Percentiles rank a stretch among this genome's conserved stretches.
Evolutionary conservation across 805 yeast species (phyloP).

Genomic region (Kazachstania psychrophila): DNA sequence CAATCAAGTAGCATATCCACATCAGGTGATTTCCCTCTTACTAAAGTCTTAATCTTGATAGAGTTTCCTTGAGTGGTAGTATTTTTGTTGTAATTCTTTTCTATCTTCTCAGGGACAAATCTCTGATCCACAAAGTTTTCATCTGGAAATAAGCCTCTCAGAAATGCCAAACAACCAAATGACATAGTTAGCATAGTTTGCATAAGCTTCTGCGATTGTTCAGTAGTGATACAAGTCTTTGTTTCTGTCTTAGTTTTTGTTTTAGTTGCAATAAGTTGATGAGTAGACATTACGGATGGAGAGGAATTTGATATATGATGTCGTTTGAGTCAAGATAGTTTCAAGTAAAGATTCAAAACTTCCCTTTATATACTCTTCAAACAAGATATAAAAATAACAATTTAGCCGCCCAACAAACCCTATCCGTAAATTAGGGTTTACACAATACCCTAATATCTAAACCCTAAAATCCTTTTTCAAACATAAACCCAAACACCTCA

Average conservation of each 20-base stretch:
- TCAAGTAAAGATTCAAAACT: too few species aligned
- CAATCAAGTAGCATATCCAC: constrained; percentile 45
- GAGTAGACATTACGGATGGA: constrained; percentile 25
- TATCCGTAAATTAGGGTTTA: too few species aligned
- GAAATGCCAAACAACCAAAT: constrained; percentile 47
- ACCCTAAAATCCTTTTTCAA: too few species aligned
- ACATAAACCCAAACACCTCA: too few species aligned
- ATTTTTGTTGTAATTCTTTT: constrained; percentile 22
- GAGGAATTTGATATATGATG: background rate
- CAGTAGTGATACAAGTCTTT: constrained; percentile 25
- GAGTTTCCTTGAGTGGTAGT: constrained; percentile 21
- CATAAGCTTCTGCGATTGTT: constrained; percentile 39
- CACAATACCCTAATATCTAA: too few species aligned
- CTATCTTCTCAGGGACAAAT: constrained; percentile 34
- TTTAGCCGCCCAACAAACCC: background rate
- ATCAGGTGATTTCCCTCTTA: constrained; percentile 37
- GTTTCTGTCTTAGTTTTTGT: constrained; percentile 10
- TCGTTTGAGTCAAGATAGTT: too few species aligned
- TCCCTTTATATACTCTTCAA: background rate
- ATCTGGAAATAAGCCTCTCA: constrained; percentile 51
- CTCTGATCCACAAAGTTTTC: constrained; percentile 42
- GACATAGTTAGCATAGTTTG: constrained; percentile 44
- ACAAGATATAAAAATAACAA: background rate
- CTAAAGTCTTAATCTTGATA: constrained; percentile 41
- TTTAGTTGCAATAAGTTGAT: constrained; percentile 11